Evolutionary conservation across 2,329 filamentous ascomycete genomes (phyloP).

Genomic region (Venturia carpophila): DNA sequence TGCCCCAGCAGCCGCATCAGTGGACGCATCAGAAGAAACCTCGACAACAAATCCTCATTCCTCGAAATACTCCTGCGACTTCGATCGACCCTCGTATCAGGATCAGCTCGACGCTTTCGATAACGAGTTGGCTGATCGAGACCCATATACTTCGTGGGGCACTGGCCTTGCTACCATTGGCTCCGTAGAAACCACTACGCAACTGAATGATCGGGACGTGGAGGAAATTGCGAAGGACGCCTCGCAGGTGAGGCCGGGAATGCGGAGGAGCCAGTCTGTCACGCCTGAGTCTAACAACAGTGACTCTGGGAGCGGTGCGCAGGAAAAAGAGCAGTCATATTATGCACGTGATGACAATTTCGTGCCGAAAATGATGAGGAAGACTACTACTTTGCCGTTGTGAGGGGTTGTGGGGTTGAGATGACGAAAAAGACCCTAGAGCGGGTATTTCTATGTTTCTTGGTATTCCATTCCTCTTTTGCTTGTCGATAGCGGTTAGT

Average conservation of each 20-base stretch:
- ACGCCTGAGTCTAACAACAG: neutral
- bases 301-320: neutral
- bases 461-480: neutral
- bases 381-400: neutral
- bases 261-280: neutral
- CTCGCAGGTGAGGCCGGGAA: neutral
- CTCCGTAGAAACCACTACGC: neutral
- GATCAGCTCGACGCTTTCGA: neutral
- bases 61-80: neutral
- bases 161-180: slow-evolving; percentile 1
- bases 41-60: neutral
- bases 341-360: neutral
- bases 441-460: neutral
- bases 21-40: neutral
- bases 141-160: slow-evolving; percentile 4
- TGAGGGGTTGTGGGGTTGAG: neutral
- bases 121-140: neutral
- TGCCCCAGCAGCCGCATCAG: neutral
- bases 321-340: neutral
- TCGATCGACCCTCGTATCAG: neutral
- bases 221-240: neutral
- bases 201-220: neutral
- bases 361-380: neutral
- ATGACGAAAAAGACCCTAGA: neutral
- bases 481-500: neutral